Evolutionary conservation across 208 protist genomes (phyloP).

Genomic region (Herpetomonas samuelpessoai): DNA sequence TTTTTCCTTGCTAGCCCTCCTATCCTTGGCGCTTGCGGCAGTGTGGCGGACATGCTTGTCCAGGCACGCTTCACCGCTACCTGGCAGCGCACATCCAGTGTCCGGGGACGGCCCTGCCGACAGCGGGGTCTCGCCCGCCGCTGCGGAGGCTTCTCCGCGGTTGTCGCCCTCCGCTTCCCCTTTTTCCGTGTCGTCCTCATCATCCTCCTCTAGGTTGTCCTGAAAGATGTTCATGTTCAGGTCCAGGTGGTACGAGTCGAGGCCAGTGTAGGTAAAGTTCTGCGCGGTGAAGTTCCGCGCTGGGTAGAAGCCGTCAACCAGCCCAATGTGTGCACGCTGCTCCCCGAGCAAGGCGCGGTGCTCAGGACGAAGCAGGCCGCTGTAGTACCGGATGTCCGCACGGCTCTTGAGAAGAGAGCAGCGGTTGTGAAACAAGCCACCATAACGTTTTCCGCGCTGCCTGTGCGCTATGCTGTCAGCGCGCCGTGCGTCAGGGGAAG

Average conservation of each 20-base stretch:
- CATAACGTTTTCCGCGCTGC: not conserved
- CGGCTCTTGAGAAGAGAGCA: not conserved
- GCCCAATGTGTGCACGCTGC: conserved; percentile 20
- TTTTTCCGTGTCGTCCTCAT: not conserved
- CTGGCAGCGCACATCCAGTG: too few species aligned
- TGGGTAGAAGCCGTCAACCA: conserved; percentile 36
- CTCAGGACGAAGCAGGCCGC: conserved; percentile 5
- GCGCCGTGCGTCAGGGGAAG: too few species aligned
- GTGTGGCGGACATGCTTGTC: not conserved
- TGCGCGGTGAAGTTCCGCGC: conserved; percentile 11
- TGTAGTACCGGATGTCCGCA: not conserved
- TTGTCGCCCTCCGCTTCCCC: not conserved
- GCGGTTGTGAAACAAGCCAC: not conserved
- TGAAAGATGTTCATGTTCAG: conserved; percentile 2
- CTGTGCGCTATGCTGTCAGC: too few species aligned
- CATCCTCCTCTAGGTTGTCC: not conserved
- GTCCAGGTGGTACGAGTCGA: conserved; percentile 9
- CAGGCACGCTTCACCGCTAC: too few species aligned
- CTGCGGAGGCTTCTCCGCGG: not conserved
- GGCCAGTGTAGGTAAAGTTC: conserved; percentile 7
- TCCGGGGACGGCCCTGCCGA: too few species aligned
- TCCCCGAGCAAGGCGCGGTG: conserved; percentile 7
- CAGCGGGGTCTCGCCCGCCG: not conserved
- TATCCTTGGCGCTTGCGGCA: too few species aligned
- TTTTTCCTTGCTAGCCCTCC: too few species aligned